phyloP scores from a whole-genome alignment of 192 early-diverging fungal species.

The Obelidium mucronatum region DNA sequence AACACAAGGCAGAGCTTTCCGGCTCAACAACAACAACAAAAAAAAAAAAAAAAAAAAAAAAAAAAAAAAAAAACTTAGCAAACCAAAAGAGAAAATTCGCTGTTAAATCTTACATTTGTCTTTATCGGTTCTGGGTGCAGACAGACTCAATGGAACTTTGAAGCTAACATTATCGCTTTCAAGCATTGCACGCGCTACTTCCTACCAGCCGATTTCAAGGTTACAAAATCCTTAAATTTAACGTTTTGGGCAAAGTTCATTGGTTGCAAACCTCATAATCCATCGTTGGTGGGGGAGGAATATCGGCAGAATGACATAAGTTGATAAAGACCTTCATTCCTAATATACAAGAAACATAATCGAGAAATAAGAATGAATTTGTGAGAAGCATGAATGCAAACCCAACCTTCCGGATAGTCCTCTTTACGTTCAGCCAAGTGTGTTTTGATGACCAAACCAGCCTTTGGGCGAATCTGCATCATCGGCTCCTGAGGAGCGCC shows the following conservation, averaged over 20 bases:
- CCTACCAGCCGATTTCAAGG: too few relatives aligned
- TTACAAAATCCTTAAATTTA: too few relatives aligned
- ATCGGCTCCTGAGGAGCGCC: background rate
- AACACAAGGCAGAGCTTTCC: constrained; percentile 61
- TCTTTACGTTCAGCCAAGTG: constrained; percentile 23
- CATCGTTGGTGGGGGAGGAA: constrained; percentile 62
- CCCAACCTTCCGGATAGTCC: constrained; percentile 19
- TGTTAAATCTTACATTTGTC: constrained; percentile 49
- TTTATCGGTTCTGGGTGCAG: constrained; percentile 48
- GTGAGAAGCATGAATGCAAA: background rate
- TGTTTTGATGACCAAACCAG: constrained; percentile 43
- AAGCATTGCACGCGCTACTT: constrained; percentile 63
- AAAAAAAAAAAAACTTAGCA: background rate
- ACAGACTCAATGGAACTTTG: constrained; percentile 65
- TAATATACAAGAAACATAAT: too few relatives aligned
- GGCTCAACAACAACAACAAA: too few relatives aligned
- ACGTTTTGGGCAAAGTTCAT: too few relatives aligned
- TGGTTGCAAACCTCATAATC: too few relatives aligned
- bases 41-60: too few relatives aligned
- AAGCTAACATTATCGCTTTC: constrained; percentile 59
- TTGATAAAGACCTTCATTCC: constrained; percentile 69
- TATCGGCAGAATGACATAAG: constrained; percentile 61
- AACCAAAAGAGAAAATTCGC: background rate
- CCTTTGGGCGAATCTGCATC: constrained; percentile 25
- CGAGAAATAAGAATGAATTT: background rate